These are phyloP conservation scores for Forsythia suspensa DNA, from an alignment of 257 asterid species.

Conservation along the genomic window DNA sequence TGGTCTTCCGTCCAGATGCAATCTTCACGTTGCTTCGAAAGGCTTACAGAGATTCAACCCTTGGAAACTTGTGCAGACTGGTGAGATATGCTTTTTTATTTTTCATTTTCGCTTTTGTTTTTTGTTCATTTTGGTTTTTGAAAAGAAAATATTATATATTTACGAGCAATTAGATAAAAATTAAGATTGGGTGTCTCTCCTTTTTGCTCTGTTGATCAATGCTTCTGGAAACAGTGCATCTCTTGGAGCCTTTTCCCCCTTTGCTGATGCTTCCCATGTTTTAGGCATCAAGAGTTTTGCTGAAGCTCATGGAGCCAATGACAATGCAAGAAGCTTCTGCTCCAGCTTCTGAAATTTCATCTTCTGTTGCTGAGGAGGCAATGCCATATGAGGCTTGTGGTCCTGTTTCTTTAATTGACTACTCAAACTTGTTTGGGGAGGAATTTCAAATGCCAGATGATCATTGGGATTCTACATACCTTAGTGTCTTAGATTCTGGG, in stretches of 20 bases:
- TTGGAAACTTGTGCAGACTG: conserved; percentile 82
- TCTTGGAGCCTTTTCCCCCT: conserved; percentile 13
- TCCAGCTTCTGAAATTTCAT: conserved; percentile 36
- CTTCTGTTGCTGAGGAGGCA: conserved; percentile 56
- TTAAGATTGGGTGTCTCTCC: conserved; percentile 13
- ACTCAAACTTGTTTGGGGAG: conserved; percentile 80
- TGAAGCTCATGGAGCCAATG: conserved; percentile 55
- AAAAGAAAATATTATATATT: background rate
- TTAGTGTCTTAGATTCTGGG: conserved; percentile 71
- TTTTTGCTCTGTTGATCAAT: conserved; percentile 3
- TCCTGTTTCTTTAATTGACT: conserved; percentile 51
- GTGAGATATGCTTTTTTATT: conserved; percentile 43
- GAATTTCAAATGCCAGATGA: conserved; percentile 66
- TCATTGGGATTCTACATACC: conserved; percentile 56
- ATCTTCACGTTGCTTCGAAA: conserved; percentile 71
- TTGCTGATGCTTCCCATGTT: conserved; percentile 22
- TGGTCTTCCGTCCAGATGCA: conserved; percentile 83
- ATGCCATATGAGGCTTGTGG: conserved; percentile 40
- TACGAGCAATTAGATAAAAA: background rate
- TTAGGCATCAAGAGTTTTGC: conserved; percentile 76
- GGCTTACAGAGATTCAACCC: conserved; percentile 76
- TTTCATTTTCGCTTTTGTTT: conserved; percentile 11
- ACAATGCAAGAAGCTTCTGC: conserved; percentile 43
- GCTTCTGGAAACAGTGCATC: background rate
- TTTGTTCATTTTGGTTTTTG: conserved; percentile 6